Percentiles rank a stretch among this genome's conserved stretches.
These are phyloP conservation scores for Polygonum aviculare DNA, from an alignment of 148 eudicot species.

Conservation along the genomic window DNA sequence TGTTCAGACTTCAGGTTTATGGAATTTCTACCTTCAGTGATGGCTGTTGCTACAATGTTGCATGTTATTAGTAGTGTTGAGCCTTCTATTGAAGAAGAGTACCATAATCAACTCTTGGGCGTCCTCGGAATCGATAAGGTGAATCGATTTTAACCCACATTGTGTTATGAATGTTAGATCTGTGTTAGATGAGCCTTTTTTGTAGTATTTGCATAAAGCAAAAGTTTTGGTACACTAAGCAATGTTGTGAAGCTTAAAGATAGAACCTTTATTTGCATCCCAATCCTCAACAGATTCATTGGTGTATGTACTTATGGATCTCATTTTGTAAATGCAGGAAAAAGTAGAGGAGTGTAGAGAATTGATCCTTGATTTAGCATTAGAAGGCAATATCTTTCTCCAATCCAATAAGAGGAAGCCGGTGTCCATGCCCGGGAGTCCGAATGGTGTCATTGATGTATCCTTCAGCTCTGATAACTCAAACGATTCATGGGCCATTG, in stretches of 20 bases:
- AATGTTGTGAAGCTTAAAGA: not conserved
- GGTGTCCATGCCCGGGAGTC: slow-evolving; percentile 53
- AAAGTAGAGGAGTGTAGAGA: slow-evolving; percentile 47
- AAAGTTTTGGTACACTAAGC: not conserved
- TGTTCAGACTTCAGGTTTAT: slow-evolving; percentile 47
- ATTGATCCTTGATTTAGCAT: slow-evolving; percentile 33
- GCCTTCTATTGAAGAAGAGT: slow-evolving; percentile 36
- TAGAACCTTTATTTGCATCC: not conserved
- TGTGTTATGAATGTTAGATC: not conserved
- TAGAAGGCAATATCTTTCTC: slow-evolving; percentile 18
- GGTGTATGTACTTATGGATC: not conserved
- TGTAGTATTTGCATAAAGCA: not conserved
- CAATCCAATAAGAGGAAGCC: slow-evolving; percentile 43
- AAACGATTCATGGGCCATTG: slow-evolving; percentile 41
- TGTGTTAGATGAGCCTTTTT: not conserved
- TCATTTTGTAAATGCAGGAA: slow-evolving; percentile 27
- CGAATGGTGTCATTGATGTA: slow-evolving; percentile 54
- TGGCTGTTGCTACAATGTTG: slow-evolving; percentile 64
- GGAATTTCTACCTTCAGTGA: slow-evolving; percentile 51
- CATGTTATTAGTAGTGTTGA: slow-evolving; percentile 35
- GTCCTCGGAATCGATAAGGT: slow-evolving; percentile 53
- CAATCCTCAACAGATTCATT: not conserved
- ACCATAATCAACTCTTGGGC: slow-evolving; percentile 40
- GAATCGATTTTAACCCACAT: not conserved
- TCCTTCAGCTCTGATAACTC: slow-evolving; percentile 59